phyloP scores from a whole-genome alignment of 805 yeast species.

The Torulaspora delbrueckii region DNA sequence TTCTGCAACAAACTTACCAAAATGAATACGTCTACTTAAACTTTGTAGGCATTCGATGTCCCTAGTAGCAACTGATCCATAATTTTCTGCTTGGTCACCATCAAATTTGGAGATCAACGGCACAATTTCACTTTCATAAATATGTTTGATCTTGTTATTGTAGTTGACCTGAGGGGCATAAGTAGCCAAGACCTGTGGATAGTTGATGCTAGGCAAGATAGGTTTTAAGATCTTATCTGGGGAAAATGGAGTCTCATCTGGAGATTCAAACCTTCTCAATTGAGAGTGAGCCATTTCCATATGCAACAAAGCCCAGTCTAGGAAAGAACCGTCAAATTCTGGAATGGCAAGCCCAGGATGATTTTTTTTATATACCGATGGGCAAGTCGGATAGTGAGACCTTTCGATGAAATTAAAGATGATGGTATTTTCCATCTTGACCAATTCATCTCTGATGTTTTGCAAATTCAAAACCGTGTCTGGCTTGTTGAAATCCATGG shows the following conservation, averaged over 20 bases:
- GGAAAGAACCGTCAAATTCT: slow-evolving; percentile 69
- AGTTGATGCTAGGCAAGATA: slow-evolving; percentile 71
- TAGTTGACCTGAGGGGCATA: slow-evolving; percentile 72
- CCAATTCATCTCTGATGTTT: slow-evolving; percentile 78
- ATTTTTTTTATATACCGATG: slow-evolving; percentile 62
- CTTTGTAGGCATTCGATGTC: slow-evolving; percentile 89
- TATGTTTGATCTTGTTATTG: slow-evolving; percentile 59
- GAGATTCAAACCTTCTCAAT: slow-evolving; percentile 85
- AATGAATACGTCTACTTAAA: slow-evolving; percentile 86
- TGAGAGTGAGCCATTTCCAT: slow-evolving; percentile 73
- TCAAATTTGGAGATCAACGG: slow-evolving; percentile 62
- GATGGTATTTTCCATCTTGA: slow-evolving; percentile 95
- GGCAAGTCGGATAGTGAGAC: slow-evolving; percentile 75
- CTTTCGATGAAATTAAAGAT: slow-evolving; percentile 90
- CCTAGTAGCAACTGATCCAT: slow-evolving; percentile 78
- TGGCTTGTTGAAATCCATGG: slow-evolving; percentile 81
- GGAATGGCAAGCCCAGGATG: slow-evolving; percentile 50
- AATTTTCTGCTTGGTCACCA: slow-evolving; percentile 78
- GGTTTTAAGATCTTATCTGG: slow-evolving; percentile 60
- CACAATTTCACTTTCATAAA: slow-evolving; percentile 69
- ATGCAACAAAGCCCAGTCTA: slow-evolving; percentile 80
- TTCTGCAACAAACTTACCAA: slow-evolving; percentile 97
- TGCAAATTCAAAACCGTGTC: slow-evolving; percentile 72
- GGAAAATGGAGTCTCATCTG: slow-evolving; percentile 89
- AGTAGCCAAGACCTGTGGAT: slow-evolving; percentile 73